These are phyloP conservation scores for Boletus barrowsii DNA, from an alignment of 768 basidiomycete genomes.

Conservation along the genomic window DNA sequence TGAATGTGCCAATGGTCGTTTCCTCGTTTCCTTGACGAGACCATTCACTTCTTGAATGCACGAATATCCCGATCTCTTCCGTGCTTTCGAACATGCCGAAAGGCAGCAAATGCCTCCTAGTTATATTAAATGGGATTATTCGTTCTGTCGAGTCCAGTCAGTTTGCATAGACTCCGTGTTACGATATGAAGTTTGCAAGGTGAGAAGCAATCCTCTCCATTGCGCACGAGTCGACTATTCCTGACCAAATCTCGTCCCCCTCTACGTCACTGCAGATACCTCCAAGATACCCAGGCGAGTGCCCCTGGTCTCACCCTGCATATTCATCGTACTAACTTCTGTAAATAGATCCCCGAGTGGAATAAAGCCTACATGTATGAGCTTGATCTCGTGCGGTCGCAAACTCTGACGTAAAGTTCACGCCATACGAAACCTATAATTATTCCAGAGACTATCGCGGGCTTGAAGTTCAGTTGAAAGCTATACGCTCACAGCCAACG, in stretches of 20 bases:
- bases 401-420: not conserved
- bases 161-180: not conserved
- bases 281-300: slow-evolving; percentile 63
- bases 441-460: slow-evolving; percentile 62
- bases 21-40: slow-evolving; percentile 1
- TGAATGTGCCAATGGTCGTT: not conserved
- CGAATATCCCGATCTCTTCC: slow-evolving; percentile 11
- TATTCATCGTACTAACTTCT: not conserved
- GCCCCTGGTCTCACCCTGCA: not conserved
- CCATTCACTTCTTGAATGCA: not conserved
- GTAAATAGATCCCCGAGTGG: slow-evolving; percentile 63
- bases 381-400: not conserved
- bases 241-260: not conserved
- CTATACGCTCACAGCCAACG: slow-evolving; percentile 38
- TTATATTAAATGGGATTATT: not conserved
- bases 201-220: slow-evolving; percentile 26
- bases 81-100: not conserved
- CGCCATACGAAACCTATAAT: not conserved
- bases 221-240: not conserved
- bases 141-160: not conserved
- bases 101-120: not conserved
- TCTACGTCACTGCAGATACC: slow-evolving; percentile 43
- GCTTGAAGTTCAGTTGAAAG: slow-evolving; percentile 64
- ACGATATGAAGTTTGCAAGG: slow-evolving; percentile 59
- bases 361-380: slow-evolving; percentile 33